Evolutionary conservation across 2,329 filamentous ascomycete genomes (phyloP).

Genomic region (Ophiosphaerella herpotricha): DNA sequence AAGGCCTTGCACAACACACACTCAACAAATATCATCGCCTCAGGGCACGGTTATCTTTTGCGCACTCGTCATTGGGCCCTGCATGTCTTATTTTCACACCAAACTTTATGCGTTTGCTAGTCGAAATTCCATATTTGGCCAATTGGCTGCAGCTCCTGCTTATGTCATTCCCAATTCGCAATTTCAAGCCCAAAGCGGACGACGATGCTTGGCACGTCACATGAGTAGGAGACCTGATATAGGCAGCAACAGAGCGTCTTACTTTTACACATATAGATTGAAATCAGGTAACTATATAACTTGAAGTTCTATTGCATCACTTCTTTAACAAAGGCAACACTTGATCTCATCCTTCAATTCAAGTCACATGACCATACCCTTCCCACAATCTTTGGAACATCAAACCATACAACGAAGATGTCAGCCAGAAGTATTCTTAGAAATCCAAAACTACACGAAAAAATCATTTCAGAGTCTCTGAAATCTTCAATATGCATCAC

Average conservation of each 20-base stretch:
- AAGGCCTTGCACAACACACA: too few species aligned
- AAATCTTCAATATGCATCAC: too few species aligned
- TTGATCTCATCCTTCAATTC: too few species aligned
- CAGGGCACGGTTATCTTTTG: not conserved
- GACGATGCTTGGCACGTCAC: constrained; percentile 23
- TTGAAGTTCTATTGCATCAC: not conserved
- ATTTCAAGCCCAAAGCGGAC: constrained; percentile 29
- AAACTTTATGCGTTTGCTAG: not conserved
- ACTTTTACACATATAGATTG: constrained; percentile 1
- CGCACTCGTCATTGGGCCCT: too few species aligned
- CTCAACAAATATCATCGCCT: not conserved
- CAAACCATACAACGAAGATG: too few species aligned
- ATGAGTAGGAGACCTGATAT: constrained; percentile 1
- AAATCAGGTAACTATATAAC: not conserved
- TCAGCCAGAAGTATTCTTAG: too few species aligned
- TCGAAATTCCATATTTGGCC: not conserved
- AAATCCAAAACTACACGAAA: too few species aligned
- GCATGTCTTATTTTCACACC: not conserved
- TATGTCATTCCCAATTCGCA: constrained; percentile 19
- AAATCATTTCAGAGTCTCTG: too few species aligned
- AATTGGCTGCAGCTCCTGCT: not conserved
- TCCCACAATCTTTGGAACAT: too few species aligned
- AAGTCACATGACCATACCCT: too few species aligned
- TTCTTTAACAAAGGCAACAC: not conserved
- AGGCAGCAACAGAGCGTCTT: constrained; percentile 15